A percentile compares a stretch with the other conserved stretches of the same genome.
These are phyloP conservation scores for Brassica balearica DNA, from an alignment of 441 rosid genomes.

Conservation along the genomic window DNA sequence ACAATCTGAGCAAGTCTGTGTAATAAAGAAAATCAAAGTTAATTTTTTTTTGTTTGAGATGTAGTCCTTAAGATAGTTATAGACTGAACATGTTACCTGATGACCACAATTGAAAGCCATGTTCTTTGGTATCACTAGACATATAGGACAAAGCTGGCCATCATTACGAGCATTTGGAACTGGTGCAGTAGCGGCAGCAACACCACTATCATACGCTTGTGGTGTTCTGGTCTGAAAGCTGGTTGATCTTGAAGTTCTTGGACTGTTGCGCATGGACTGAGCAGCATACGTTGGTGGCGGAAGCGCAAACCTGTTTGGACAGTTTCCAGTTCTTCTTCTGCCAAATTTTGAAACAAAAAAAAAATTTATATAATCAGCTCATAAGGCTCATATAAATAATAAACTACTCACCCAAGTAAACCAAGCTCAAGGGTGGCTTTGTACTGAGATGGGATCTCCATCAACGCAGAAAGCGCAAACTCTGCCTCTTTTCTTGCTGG, in stretches of 20 bases:
- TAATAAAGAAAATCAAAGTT: neutral
- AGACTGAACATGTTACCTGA: slow-evolving; percentile 59
- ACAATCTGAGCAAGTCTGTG: slow-evolving; percentile 88
- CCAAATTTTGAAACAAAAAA: slow-evolving; percentile 19
- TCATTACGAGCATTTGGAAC: slow-evolving; percentile 59
- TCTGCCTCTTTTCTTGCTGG: slow-evolving; percentile 74
- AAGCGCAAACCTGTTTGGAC: slow-evolving; percentile 68
- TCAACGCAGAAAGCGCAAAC: slow-evolving; percentile 88
- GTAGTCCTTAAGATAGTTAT: slow-evolving; percentile 18
- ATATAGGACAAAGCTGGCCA: slow-evolving; percentile 79
- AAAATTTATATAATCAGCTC: slow-evolving; percentile 13
- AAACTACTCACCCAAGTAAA: slow-evolving; percentile 66
- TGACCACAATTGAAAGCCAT: slow-evolving; percentile 99
- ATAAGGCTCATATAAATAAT: neutral
- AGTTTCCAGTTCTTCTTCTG: slow-evolving; percentile 58
- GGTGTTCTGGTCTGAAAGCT: slow-evolving; percentile 59
- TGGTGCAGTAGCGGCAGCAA: slow-evolving; percentile 51
- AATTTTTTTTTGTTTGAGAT: slow-evolving; percentile 12
- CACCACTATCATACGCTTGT: slow-evolving; percentile 52
- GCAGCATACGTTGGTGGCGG: slow-evolving; percentile 75
- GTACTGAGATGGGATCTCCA: slow-evolving; percentile 96
- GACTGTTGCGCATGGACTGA: slow-evolving; percentile 52
- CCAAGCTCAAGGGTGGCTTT: slow-evolving; percentile 87
- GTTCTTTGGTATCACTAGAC: slow-evolving; percentile 69
- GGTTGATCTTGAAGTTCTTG: slow-evolving; percentile 54